phyloP scores from a whole-genome alignment of 2,329 filamentous ascomycete genomes.

The Epichloe aotearoae region DNA sequence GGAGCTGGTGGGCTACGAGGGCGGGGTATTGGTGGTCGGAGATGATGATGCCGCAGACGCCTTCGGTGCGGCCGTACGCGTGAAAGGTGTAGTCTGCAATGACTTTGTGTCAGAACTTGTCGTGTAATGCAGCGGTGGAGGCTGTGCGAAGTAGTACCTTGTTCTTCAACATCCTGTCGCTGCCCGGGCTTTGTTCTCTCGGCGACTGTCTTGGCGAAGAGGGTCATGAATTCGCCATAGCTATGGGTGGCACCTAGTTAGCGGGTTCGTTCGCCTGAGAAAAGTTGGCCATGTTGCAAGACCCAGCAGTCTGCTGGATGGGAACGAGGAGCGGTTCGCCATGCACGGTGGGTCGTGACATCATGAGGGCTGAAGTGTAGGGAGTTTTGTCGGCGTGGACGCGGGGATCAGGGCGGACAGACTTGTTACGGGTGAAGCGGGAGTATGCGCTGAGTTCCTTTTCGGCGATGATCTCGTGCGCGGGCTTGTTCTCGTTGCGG shows the following conservation, averaged over 20 bases:
- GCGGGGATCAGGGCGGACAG: conserved; percentile 14
- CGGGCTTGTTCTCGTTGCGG: conserved; percentile 64
- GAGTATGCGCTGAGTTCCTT: conserved; percentile 68
- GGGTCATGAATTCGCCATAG: conserved; percentile 58
- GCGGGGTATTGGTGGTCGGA: conserved; percentile 62
- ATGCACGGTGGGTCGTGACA: background rate
- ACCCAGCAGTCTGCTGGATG: background rate
- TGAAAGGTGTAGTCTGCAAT: conserved; percentile 58
- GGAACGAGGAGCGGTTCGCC: background rate
- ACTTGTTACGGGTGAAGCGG: conserved; percentile 65
- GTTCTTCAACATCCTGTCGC: conserved; percentile 74
- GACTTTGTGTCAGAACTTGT: background rate
- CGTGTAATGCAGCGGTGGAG: too few species aligned
- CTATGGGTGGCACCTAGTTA: conserved; percentile 10
- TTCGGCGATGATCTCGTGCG: conserved; percentile 63
- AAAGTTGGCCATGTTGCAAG: background rate
- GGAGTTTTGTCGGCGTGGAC: background rate
- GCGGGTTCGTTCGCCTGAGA: conserved; percentile 1
- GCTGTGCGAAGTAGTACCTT: conserved; percentile 36
- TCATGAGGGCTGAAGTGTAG: background rate
- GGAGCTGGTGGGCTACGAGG: conserved; percentile 72
- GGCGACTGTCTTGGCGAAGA: conserved; percentile 79
- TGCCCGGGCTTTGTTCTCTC: conserved; percentile 71
- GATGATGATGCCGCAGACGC: conserved; percentile 65
- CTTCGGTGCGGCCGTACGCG: conserved; percentile 62